Evolutionary conservation across 768 basidiomycete species (phyloP).

Genomic region (Calocybe cyanea): DNA sequence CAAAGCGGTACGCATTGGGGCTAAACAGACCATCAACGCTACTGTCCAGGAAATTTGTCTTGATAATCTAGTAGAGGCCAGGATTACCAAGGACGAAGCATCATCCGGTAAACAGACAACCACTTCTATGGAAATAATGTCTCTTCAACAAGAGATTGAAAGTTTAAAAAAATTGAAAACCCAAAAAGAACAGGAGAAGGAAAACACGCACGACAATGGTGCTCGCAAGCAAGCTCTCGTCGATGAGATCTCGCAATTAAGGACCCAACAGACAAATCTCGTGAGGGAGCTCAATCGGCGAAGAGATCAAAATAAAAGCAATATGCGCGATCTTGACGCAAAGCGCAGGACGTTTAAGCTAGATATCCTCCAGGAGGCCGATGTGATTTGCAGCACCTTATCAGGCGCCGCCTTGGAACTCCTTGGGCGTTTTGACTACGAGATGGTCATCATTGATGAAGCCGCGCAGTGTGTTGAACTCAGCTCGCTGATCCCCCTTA

Average conservation of each 20-base stretch:
- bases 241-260: conserved; percentile 63
- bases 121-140: conserved; percentile 51
- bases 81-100: conserved; percentile 44
- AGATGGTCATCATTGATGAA: conserved; percentile 96
- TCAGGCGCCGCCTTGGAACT: conserved; percentile 91
- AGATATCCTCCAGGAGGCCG: conserved; percentile 82
- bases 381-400: conserved; percentile 91
- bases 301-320: conserved; percentile 81
- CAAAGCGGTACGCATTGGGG: conserved; percentile 89
- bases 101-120: conserved; percentile 37
- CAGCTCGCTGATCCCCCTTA: conserved; percentile 91
- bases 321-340: conserved; percentile 78
- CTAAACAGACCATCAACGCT: conserved; percentile 67
- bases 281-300: conserved; percentile 70
- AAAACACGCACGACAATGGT: conserved; percentile 51
- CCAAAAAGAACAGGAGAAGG: conserved; percentile 58
- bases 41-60: conserved; percentile 84
- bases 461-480: conserved; percentile 96
- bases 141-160: conserved; percentile 65
- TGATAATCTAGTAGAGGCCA: conserved; percentile 81
- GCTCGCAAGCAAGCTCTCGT: conserved; percentile 54
- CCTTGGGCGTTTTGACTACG: conserved; percentile 81
- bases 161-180: conserved; percentile 57
- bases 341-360: conserved; percentile 67
- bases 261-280: conserved; percentile 58